Evolutionary conservation across 345 rosid genomes (phyloP), one percentile per base, ranked within the genome.

Genomic region (Hibiscus tridactylites): DNA sequence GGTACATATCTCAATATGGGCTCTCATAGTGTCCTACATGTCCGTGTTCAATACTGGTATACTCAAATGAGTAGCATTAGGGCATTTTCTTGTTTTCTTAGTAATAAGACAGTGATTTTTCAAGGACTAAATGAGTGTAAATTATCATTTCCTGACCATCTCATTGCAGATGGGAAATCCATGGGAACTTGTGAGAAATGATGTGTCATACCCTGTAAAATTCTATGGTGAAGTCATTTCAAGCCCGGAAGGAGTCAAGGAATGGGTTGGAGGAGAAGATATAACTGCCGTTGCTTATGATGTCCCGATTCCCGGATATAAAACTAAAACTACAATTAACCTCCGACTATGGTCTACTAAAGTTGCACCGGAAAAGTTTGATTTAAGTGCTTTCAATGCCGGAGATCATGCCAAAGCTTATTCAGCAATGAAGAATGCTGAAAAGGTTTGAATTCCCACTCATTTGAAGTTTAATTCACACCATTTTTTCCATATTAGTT

Each of bases 191-290:
- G 82, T 80, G 56, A 86, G 96, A 78, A 81, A 88, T 67, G 92
- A 90, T 81, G 90, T 88, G 59, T 73, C 88, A 5, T 90, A 86
- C 80, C 92, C 91, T 47, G 61, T 90, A 7, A 88, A 86, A 79
- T 90, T 90, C 73, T 90, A 85, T 15, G 96, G 92, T 60, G 88
- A 88, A 78, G 87, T 88, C 68, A 88, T 83, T 82, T 75, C 77
- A 47, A 86, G 84, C 72, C 79, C 92, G 54, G 85, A 90, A 79
- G 92, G 96, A 68, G 84, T 76, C 71, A 88, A 52, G 24, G 79
- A 71, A 70, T 90, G 96, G 96, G 84, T 84, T 79, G 96, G 92
- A 68, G 96, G 96, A 79, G 96, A 90, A 77, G 86, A 88, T 74
- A 79, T 90, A 71, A 64, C 65, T 9, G 96, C 91, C 6, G 81